Evolutionary conservation across 108 stramenopile genomes (phyloP).

Genomic region (Bacterosira constricta): DNA sequence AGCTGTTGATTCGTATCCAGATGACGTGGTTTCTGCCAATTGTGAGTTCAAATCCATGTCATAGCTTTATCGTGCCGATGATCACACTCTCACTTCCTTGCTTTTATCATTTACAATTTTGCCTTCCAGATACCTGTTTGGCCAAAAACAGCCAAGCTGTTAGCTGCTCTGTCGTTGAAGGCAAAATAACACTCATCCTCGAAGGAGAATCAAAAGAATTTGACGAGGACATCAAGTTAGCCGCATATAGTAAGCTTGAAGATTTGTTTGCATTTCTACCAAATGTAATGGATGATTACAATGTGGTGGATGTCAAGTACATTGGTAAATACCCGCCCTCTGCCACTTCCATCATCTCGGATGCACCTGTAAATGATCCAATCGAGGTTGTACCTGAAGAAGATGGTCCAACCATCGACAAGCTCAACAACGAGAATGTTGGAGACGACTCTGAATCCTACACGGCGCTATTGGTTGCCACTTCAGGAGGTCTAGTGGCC

Average conservation of each 20-base stretch:
- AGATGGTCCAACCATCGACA: no score
- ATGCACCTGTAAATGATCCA: no score
- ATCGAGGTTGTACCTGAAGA: no score
- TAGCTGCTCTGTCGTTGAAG: constrained; percentile 12
- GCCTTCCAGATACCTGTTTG: constrained; percentile 8
- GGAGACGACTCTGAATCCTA: no score
- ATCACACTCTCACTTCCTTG: no score
- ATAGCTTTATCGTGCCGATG: neutral
- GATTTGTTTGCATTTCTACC: neutral
- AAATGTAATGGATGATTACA: neutral
- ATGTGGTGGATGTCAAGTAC: neutral
- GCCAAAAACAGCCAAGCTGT: neutral
- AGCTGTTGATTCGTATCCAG: constrained; percentile 19
- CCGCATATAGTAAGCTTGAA: neutral
- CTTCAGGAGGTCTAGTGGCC: neutral
- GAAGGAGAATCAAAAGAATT: neutral
- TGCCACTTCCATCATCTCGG: no score
- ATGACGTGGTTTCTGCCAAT: constrained; percentile 4
- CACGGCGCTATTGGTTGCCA: neutral
- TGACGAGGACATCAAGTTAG: no score
- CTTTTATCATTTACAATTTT: no score
- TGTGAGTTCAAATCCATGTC: constrained; percentile 8
- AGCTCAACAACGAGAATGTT: no score
- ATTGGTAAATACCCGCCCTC: constrained; percentile 1
- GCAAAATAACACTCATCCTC: neutral